These are phyloP conservation scores for Boletus bicolor DNA, from an alignment of 768 basidiomycete genomes.

Conservation along the genomic window DNA sequence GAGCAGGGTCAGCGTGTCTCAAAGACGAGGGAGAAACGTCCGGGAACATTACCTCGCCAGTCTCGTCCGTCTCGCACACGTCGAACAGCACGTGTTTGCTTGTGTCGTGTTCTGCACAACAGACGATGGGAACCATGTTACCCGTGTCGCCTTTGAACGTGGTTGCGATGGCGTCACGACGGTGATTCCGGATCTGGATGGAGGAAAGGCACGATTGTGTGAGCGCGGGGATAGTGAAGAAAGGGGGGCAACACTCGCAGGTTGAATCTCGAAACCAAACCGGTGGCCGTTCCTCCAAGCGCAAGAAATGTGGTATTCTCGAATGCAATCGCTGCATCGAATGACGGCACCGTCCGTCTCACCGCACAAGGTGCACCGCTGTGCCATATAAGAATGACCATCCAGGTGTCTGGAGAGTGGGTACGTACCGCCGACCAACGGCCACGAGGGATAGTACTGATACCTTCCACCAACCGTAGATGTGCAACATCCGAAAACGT, in stretches of 20 bases:
- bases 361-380: slow-evolving; percentile 79
- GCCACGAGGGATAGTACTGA: slow-evolving; percentile 66
- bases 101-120: slow-evolving; percentile 73
- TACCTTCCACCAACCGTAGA: slow-evolving; percentile 80
- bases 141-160: slow-evolving; percentile 79
- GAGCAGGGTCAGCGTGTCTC: slow-evolving; percentile 8
- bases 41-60: slow-evolving; percentile 60
- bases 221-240: not conserved
- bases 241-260: slow-evolving; percentile 43
- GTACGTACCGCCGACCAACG: slow-evolving; percentile 71
- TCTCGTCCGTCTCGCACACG: slow-evolving; percentile 81
- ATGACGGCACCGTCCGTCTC: slow-evolving; percentile 74
- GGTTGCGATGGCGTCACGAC: slow-evolving; percentile 62
- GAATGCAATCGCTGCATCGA: slow-evolving; percentile 77
- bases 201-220: not conserved
- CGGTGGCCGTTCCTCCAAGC: slow-evolving; percentile 82
- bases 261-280: slow-evolving; percentile 91
- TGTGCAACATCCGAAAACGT: slow-evolving; percentile 71
- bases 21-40: not conserved
- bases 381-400: slow-evolving; percentile 12
- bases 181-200: slow-evolving; percentile 69
- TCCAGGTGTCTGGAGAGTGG: not conserved
- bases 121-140: slow-evolving; percentile 72
- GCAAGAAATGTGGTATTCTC: slow-evolving; percentile 84
- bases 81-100: slow-evolving; percentile 70